Evolutionary conservation across 768 basidiomycete genomes (phyloP), one percentile per base, ranked within the genome.

Genomic region (Naematelia encephala): DNA sequence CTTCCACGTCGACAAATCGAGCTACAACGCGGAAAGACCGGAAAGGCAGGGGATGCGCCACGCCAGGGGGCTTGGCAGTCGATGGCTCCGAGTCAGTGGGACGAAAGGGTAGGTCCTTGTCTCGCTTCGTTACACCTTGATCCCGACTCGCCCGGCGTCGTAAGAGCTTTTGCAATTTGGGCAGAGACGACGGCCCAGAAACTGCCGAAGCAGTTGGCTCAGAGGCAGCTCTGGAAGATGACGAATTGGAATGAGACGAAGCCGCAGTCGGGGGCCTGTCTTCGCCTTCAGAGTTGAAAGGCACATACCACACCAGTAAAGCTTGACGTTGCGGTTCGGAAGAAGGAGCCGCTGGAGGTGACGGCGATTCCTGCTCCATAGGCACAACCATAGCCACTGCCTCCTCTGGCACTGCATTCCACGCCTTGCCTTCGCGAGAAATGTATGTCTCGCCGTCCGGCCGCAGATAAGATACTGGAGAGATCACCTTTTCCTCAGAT

Each of bases 251-350:
- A 25, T 61, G 49, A 1, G 69, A 65, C 14, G 58, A 56, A 30
- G 61, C 54, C 26, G 66, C 61, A 22, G 62, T 58, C 5, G 68
- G 25, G 1, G 65, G 60, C 44, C 61, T 60, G 28, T 67, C 70
- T 21, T 67, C 62, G 5, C 19, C 13, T 13, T 70, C 63, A 1
- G 70, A 69, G 49, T 78, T 79, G 70, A 83, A 82, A 0, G 84
- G 82, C 55, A 87, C 85, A 74, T 89, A 93, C 76, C 87, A 90
- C 11, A 93, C 85, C 47, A 94, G 81, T 28, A 92, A 80, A 67
- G 87, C 67, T 52, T 65, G 66, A 23, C 51, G 57, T 11, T 8
- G n/a, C 5, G 46, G 10, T 21, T 19, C 25, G 21, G 19, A 47
- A 8, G n/a, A 25, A n/a, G 28, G 21, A 3, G 5, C 29, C 3